A percentile compares a stretch with the other conserved stretches of the same genome.
Evolutionary conservation across 1,284 basidiomycete species (phyloP).

Genomic region (Xanthoconium separans): DNA sequence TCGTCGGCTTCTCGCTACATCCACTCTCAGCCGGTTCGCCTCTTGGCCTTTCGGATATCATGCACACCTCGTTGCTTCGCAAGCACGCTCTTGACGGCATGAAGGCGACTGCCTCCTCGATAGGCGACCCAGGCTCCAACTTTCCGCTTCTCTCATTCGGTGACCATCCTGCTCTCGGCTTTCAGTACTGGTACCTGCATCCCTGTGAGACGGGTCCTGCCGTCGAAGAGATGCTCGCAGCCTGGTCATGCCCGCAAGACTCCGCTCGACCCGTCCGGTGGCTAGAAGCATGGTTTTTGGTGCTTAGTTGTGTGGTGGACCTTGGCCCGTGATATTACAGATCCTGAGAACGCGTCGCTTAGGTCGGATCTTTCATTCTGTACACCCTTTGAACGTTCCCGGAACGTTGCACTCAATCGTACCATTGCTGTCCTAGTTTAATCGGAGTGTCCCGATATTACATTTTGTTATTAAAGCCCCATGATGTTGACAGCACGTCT

Average conservation of each 20-base stretch:
- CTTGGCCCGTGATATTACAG: slow-evolving; percentile 26
- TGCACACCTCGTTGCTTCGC: slow-evolving; percentile 60
- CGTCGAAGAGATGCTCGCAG: slow-evolving; percentile 65
- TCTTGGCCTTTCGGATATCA: slow-evolving; percentile 52
- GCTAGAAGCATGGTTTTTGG: slow-evolving; percentile 74
- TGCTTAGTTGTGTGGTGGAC: slow-evolving; percentile 64
- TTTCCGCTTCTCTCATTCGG: slow-evolving; percentile 81
- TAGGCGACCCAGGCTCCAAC: slow-evolving; percentile 47
- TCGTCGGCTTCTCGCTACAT: slow-evolving; percentile 12
- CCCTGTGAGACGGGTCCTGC: slow-evolving; percentile 72
- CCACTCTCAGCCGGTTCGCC: slow-evolving; percentile 58
- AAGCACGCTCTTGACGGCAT: slow-evolving; percentile 43
- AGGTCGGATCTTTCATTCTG: slow-evolving; percentile 7
- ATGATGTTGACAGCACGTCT: slow-evolving; percentile 39
- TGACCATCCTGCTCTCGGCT: slow-evolving; percentile 74
- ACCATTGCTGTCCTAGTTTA: slow-evolving; percentile 2
- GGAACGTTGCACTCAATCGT: slow-evolving; percentile 12
- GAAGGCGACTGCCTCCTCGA: slow-evolving; percentile 49
- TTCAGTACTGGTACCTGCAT: slow-evolving; percentile 79
- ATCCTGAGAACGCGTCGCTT: slow-evolving; percentile 5
- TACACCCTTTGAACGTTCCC: slow-evolving; percentile 1
- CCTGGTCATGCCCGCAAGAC: slow-evolving; percentile 28
- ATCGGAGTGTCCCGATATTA: slow-evolving; percentile 26
- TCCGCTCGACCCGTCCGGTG: slow-evolving; percentile 42
- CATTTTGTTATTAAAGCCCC: slow-evolving; percentile 16